Evolutionary conservation across 2,329 filamentous ascomycete species (phyloP), one percentile per base, ranked within the genome.

Genomic region (Monosporascus sp.): DNA sequence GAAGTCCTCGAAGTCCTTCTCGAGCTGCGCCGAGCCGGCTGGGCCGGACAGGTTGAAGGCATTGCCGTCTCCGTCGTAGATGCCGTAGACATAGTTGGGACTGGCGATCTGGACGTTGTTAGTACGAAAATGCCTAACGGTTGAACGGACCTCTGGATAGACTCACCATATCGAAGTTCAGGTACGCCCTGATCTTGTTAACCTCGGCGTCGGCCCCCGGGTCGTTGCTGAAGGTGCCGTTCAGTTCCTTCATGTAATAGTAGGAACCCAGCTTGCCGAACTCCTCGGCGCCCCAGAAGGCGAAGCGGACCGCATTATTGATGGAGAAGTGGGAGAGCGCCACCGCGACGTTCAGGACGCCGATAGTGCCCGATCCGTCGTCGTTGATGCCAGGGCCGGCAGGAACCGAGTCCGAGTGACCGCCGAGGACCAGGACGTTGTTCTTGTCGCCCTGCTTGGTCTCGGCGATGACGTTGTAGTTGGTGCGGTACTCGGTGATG

Each of bases 341-440:
- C 26, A 78, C 76, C 9, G 84, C 84, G 31, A 84, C 73, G 50
- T 82, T 81, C 8, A 87, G 73, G 49, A 85, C 73, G 24, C 77
- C 77, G 56, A 84, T 78, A 2, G 77, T 76, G 18, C 84, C 84
- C 15, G 77, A 81, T 48, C 83, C 84, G 61, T 87, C 79, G 64
- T 87, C 84, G 65, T 87, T 87, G 71, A 87, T 84, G 6, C 84
- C 84, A 0, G 84, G 83, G 0, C 84, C 84, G 3, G 74, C 78
- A 28, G 75, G 73, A 20, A 86, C 83, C 7, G 78, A 82, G 68
- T 87, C 84, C 18, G 77, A 78, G 68, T 87, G 84, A 3, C 77
- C 82, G 43, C 82, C 82, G 15, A 86, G 68, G 49, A 81, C 76
- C 47, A 86, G 72, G 37, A 80, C 73, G 62, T 85, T 83, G 57